A percentile compares a stretch with the other conserved stretches of the same genome.
Evolutionary conservation across 495 filamentous ascomycete species (phyloP).

Genomic region (Penicillium argentinense): DNA sequence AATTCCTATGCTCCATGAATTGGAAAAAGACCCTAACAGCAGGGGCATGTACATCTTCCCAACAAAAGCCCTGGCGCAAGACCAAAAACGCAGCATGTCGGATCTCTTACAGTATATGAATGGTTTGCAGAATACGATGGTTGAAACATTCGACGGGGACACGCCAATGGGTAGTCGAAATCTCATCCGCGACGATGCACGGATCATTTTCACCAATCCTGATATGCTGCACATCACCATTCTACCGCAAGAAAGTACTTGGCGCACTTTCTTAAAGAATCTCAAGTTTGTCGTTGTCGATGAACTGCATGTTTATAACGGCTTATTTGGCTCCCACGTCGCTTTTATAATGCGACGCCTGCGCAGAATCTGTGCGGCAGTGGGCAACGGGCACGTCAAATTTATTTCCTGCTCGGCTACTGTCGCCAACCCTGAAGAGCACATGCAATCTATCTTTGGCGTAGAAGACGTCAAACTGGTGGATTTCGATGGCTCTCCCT

Average conservation of each 20-base stretch:
- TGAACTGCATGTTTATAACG: constrained; percentile 96
- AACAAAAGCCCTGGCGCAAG: constrained; percentile 95
- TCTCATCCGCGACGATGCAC: constrained; percentile 79
- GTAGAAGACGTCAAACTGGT: constrained; percentile 73
- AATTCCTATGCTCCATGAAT: constrained; percentile 83
- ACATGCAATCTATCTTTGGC: constrained; percentile 95
- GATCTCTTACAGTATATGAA: constrained; percentile 80
- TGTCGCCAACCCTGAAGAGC: constrained; percentile 87
- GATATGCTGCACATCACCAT: constrained; percentile 98
- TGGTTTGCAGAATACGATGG: constrained; percentile 68
- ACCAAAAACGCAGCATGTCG: constrained; percentile 85
- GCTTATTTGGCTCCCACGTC: constrained; percentile 89
- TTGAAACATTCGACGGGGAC: constrained; percentile 96
- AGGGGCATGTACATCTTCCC: constrained; percentile 98
- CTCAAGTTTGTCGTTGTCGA: constrained; percentile 86
- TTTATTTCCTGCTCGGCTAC: constrained; percentile 98
- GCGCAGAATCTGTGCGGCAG: constrained; percentile 82
- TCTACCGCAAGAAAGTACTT: constrained; percentile 84
- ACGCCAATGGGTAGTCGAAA: constrained; percentile 80
- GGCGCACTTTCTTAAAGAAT: constrained; percentile 86
- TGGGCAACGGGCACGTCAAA: constrained; percentile 84
- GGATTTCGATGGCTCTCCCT: constrained; percentile 91
- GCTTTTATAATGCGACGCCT: constrained; percentile 93
- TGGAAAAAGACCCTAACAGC: constrained; percentile 74
- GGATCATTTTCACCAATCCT: constrained; percentile 97